A percentile compares a stretch with the other conserved stretches of the same genome.
phyloP scores from a whole-genome alignment of 78 protist genomes.

The Dictyostelium capitatum region DNA sequence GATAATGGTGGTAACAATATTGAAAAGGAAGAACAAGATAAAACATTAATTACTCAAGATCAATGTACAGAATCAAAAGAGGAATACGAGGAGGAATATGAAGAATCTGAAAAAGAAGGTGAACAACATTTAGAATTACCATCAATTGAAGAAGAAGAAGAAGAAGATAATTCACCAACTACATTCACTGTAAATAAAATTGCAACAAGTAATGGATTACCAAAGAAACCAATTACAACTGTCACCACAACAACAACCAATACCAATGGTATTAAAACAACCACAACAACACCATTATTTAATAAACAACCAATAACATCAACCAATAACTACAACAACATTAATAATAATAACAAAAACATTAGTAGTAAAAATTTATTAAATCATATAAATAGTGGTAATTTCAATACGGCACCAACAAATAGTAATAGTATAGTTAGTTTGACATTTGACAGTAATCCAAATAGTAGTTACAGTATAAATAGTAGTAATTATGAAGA shows the following conservation, averaged over 20 bases:
- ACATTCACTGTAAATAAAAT: neutral
- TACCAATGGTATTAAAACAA: no score
- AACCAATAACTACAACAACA: neutral
- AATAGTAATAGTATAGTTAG: neutral
- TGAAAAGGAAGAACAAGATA: neutral
- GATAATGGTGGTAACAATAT: neutral
- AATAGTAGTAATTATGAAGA: conserved; percentile 29
- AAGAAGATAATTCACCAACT: neutral
- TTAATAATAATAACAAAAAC: neutral
- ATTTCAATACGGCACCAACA: neutral
- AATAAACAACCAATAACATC: neutral
- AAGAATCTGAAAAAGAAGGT: neutral
- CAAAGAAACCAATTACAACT: neutral
- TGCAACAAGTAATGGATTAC: neutral
- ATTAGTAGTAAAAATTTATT: neutral
- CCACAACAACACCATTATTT: neutral
- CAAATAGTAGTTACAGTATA: conserved; percentile 27
- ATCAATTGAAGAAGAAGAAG: neutral
- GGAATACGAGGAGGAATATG: neutral
- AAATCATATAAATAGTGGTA: neutral
- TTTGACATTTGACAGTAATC: conserved; percentile 6
- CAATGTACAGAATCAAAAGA: neutral
- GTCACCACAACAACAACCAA: no score
- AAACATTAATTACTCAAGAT: neutral
- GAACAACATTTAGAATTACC: neutral